Base-by-base conservation (phyloP, 768 basidiomycete genomes). In the Trametes sanguinea region DNA sequence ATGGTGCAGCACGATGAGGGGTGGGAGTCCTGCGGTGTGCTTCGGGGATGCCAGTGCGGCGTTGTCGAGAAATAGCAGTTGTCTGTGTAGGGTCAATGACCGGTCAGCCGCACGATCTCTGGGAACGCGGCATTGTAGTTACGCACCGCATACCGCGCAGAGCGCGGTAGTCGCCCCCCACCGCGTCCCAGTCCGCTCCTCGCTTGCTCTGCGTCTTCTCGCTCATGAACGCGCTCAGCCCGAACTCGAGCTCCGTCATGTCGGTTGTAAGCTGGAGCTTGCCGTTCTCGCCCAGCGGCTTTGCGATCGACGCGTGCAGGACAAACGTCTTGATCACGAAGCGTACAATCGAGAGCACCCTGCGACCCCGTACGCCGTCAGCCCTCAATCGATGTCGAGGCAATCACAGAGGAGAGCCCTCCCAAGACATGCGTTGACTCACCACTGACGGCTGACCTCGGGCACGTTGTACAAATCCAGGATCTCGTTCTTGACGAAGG, bases 231-330 rank as follows among this genome's bases (percentile, higher is more conserved):
- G 90, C 84, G 68, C 87, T 90, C 57, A 99, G 73, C 0, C 92
- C 87, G 72, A 98, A 97, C 76, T 99, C 97, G 62, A 98, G 81
- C 72, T 94, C 92, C 0, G 95, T 91, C 94, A 98, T 96, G 73
- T 99, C 96, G 50, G 87, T 91, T 60, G 94, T 93, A 65, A 98
- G 80, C 75, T 96, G 95, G 29, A 99, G 83, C 72, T 97, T 98
- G 13, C 95, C 95, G 60, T 84, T 83, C 77, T 99, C 97, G 5
- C 94, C 90, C 4, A 98, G 80, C 0, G 95, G 95, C 67, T 87
- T 86, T 8, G 89, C 92, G 59, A 98, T 94, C 29, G 94, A 96
- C n/a, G 91, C 88, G 69, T 99, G 95, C 40, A 98, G 75, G 9
- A 99, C 86, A 74, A 98, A 99, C 2, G 86, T 90, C 65, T 84